Evolutionary conservation across 768 basidiomycete genomes (phyloP).

Genomic region (Podaxis sp.): DNA sequence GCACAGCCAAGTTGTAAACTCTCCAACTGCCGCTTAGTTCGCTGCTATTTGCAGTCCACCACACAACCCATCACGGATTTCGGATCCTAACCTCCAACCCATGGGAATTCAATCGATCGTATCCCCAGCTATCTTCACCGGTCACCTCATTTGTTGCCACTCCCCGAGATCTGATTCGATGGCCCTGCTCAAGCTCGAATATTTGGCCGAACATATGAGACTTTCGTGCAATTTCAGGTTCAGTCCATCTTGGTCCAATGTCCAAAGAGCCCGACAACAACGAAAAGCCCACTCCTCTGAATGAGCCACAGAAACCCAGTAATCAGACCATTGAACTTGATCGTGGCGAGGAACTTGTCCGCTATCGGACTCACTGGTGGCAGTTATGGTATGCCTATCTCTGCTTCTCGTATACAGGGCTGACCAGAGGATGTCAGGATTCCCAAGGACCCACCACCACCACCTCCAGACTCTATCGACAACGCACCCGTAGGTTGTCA

Average conservation of each 20-base stretch:
- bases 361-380: constrained; percentile 46
- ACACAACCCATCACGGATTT: neutral
- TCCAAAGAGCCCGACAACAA: neutral
- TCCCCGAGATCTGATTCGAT: constrained; percentile 4
- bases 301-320: neutral
- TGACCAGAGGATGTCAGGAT: constrained; percentile 33
- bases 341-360: constrained; percentile 32
- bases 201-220: neutral
- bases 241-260: neutral
- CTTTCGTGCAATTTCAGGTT: neutral
- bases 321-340: constrained; percentile 29
- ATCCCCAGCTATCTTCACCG: neutral
- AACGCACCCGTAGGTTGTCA: constrained; percentile 40
- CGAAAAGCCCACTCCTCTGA: neutral
- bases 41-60: neutral
- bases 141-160: neutral
- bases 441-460: constrained; percentile 54
- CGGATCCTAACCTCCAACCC: neutral
- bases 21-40: neutral
- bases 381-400: constrained; percentile 42
- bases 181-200: neutral
- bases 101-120: neutral
- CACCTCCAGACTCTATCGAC: constrained; percentile 49
- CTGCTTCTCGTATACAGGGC: neutral
- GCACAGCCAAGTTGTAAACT: neutral